A percentile compares a stretch with the other conserved stretches of the same genome.
phyloP scores from a whole-genome alignment of 169 alveolate species.

The Pseudocohnilembus persalinus region DNA sequence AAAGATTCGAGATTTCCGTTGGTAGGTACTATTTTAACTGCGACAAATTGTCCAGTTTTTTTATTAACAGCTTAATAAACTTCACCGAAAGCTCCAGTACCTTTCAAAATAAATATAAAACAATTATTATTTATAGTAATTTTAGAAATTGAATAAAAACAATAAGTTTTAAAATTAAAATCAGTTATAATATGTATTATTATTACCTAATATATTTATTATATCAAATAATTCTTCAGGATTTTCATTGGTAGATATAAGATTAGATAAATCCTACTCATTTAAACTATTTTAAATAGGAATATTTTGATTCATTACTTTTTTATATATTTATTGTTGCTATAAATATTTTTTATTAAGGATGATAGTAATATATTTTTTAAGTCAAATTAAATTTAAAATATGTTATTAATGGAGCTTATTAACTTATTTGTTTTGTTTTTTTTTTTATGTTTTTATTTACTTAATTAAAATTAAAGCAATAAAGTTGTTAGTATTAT shows the following conservation, averaged over 20 bases:
- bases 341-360: no score
- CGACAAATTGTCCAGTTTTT: slow-evolving; percentile 62
- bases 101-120: slow-evolving; percentile 25
- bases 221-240: slow-evolving; percentile 28
- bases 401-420: no score
- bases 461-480: no score
- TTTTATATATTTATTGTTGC: no score
- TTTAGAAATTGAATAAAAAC: not conserved
- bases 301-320: no score
- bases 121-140: not conserved
- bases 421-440: no score
- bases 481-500: no score
- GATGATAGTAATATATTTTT: no score
- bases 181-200: not conserved
- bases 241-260: not conserved
- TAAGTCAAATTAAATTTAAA: no score
- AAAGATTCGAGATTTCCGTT: slow-evolving; percentile 56
- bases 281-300: no score
- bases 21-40: slow-evolving; percentile 66
- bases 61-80: slow-evolving; percentile 70
- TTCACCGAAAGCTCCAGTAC: slow-evolving; percentile 77
- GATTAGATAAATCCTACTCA: not conserved
- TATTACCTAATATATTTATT: slow-evolving; percentile 7
- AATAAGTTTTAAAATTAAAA: not conserved
- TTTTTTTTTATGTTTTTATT: no score